Conservation (phyloP, 1,284 basidiomycete genomes). For the Heliocybe sulcata region DNA sequence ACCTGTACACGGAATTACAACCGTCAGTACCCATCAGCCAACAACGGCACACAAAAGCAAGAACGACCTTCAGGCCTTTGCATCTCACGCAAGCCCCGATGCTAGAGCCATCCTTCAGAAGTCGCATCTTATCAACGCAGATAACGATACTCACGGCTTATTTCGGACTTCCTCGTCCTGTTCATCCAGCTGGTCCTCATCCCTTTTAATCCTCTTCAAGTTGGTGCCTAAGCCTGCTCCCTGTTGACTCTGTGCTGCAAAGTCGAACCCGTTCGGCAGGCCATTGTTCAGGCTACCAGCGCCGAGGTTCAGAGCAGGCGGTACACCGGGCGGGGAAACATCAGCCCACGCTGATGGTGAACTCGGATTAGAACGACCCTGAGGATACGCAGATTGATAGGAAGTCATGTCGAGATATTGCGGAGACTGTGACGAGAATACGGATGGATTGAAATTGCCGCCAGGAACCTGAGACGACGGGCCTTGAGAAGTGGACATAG, state of each 20-base stretch:
- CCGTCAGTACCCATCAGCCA: background rate
- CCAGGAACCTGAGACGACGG: background rate
- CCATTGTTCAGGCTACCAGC: background rate
- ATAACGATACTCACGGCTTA: background rate
- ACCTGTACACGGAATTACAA: background rate
- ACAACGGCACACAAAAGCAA: background rate
- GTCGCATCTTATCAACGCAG: background rate
- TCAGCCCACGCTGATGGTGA: background rate
- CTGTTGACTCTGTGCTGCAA: background rate
- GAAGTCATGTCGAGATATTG: background rate
- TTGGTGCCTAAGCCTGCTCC: background rate
- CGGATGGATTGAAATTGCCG: background rate
- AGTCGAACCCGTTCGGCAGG: background rate
- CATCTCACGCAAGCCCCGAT: background rate
- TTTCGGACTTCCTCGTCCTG: background rate
- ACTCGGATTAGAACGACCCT: background rate
- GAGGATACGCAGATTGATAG: background rate
- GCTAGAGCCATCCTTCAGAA: background rate
- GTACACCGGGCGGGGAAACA: background rate
- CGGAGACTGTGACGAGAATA: background rate
- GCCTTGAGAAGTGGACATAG: background rate
- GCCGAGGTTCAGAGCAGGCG: background rate
- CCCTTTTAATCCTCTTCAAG: background rate
- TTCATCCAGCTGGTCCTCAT: background rate
- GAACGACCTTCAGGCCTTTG: constrained; percentile 1